Evolutionary conservation across 2,329 filamentous ascomycete genomes (phyloP), one percentile per base, ranked within the genome.

Genomic region (Diaporthe citriasiana): DNA sequence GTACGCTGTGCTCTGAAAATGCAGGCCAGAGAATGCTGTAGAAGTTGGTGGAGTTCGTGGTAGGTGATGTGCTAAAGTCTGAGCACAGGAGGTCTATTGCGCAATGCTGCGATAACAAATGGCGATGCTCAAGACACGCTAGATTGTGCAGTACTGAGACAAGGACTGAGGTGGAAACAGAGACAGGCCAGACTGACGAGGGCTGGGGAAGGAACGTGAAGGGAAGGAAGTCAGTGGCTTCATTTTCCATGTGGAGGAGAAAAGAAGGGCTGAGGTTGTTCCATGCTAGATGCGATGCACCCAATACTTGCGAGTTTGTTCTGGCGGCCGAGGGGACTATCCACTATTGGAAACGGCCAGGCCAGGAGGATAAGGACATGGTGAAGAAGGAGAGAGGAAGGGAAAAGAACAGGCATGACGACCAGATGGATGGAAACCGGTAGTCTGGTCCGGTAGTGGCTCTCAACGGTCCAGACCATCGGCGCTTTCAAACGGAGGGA

Each of bases 381-480:
- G 45, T 53, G 33, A 53, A 68, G 33, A 40, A 66, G 30, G 63
- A 38, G 38, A 22, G 45, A 51, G 47, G 13, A n/a, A 47, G 6
- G n/a, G 40, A 63, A 60, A 8, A 7, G 15, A 42, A 42, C 7
- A 63, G 60, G 42, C 60, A 50, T 65, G 60, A 65, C 59, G 27
- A 40, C 30, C 55, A 57, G 30, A n/a, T 10, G 7, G 4, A 45
- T 42, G 40, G 40, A 38, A 66, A 38, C 60, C 60, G 45, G 45
- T 51, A 66, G 45, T 51, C 60, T 51, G 45, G 60, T 25, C 45
- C 42, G 45, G 60, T 25, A 68, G 63, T 51, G 45, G 45, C 47
- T 38, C 63, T 53, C 33, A 40, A 40, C 63, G 33, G 45, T 53
- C 63, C 63, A 68, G 63, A 68, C 45, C 45, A 45, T 40, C 45